phyloP scores from a whole-genome alignment of 305 asterid species.

The Fraxinus xanthoxyloides region DNA sequence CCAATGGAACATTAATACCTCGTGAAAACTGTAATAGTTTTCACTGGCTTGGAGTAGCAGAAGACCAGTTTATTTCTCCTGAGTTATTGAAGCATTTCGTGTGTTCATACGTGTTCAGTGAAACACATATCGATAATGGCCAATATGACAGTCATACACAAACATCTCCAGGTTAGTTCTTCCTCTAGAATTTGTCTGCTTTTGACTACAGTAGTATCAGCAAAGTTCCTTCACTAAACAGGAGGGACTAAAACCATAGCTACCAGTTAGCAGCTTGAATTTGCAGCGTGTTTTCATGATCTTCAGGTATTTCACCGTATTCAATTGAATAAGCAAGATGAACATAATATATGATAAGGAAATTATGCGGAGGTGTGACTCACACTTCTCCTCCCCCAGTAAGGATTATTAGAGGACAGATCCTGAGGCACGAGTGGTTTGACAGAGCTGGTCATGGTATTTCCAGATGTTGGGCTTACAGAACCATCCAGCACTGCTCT shows the following conservation, averaged over 20 bases:
- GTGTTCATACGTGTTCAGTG: neutral
- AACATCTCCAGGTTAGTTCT: neutral
- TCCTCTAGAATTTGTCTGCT: neutral
- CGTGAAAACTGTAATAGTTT: neutral
- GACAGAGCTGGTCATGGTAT: constrained; percentile 23
- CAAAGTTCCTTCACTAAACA: neutral
- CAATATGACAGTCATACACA: neutral
- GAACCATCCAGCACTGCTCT: constrained; percentile 20
- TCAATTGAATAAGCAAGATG: neutral
- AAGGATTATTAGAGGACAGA: constrained; percentile 29
- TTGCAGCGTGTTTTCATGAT: neutral
- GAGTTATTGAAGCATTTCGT: neutral
- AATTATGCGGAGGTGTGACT: constrained; percentile 30
- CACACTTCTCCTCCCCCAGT: constrained; percentile 52
- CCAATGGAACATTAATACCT: neutral
- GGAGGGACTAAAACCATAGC: neutral
- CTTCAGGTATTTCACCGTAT: neutral
- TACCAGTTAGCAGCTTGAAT: neutral
- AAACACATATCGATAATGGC: neutral
- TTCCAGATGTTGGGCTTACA: constrained; percentile 36
- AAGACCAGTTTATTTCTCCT: neutral
- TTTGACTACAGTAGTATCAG: neutral
- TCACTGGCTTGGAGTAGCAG: neutral
- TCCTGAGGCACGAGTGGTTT: constrained; percentile 30
- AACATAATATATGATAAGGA: neutral